Evolutionary conservation across 148 eudicot species (phyloP).

Genomic region (Arctostaphylos glauca): DNA sequence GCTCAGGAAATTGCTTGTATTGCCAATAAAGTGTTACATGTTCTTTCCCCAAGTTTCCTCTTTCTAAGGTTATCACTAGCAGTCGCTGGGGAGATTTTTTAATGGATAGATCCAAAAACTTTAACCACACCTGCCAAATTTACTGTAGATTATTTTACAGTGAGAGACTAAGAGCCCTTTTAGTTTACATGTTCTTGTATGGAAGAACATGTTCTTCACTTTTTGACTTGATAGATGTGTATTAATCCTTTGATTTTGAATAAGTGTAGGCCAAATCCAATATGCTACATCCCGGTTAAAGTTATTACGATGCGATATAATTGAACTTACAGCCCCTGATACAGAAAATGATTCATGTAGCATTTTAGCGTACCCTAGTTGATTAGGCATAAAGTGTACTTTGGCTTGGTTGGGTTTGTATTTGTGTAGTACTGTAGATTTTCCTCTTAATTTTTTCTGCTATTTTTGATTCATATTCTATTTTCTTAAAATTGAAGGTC

Average conservation of each 20-base stretch:
- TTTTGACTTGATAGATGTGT: too few species aligned
- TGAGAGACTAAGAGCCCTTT: neutral
- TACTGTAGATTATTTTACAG: neutral
- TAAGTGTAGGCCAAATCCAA: too few species aligned
- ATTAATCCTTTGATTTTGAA: too few species aligned
- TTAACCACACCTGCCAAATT: neutral
- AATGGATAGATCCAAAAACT: neutral
- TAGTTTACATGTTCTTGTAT: neutral
- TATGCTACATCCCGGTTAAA: too few species aligned
- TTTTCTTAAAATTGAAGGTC: neutral
- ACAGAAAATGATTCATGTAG: too few species aligned
- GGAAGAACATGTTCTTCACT: neutral
- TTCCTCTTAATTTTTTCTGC: neutral
- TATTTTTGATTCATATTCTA: neutral
- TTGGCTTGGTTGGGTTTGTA: too few species aligned
- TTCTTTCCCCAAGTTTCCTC: neutral
- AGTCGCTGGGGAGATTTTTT: neutral
- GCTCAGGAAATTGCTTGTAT: neutral
- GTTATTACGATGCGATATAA: too few species aligned
- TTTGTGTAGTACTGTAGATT: neutral
- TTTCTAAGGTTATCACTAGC: neutral
- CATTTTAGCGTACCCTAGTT: too few species aligned
- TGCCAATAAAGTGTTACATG: neutral
- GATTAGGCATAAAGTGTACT: too few species aligned
- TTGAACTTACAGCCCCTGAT: too few species aligned